Conservation (phyloP, 192 early-diverging fungal species). For the Globomyces pollinis-pini region DNA sequence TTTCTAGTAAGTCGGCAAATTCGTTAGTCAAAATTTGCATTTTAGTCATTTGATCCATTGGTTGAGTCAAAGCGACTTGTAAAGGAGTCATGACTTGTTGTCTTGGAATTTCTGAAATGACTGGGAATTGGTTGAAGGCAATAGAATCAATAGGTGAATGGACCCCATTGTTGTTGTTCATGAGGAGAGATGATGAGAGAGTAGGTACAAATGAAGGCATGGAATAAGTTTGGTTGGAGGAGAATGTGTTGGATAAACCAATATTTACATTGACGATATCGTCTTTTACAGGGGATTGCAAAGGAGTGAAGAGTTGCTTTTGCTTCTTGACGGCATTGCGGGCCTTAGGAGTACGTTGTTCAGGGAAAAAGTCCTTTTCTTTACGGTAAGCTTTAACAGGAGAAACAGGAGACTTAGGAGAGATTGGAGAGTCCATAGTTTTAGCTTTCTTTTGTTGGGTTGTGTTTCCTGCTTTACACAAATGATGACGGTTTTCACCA, state of each 20-base stretch:
- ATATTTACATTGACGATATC: background rate
- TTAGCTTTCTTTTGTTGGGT: no score
- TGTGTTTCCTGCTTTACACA: constrained; percentile 1
- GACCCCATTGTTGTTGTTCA: no score
- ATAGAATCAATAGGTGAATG: no score
- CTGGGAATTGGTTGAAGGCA: background rate
- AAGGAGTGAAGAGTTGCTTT: background rate
- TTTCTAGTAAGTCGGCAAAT: constrained; percentile 5
- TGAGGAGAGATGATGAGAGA: no score
- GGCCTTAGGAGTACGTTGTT: background rate
- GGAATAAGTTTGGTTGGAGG: no score
- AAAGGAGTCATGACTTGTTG: no score
- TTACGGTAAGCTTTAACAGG: background rate
- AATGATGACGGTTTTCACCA: constrained; percentile 9
- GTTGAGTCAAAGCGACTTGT: background rate
- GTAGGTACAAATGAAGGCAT: no score
- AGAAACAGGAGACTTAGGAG: background rate
- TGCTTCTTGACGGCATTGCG: no score
- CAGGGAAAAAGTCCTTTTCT: background rate
- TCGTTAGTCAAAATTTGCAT: constrained; percentile 10
- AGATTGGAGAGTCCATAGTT: no score
- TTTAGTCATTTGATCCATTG: no score
- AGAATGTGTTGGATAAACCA: background rate
- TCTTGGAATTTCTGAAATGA: no score
- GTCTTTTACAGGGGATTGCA: background rate